Percentiles rank a stretch among this genome's conserved stretches.
Conservation (phyloP, 2,329 filamentous ascomycete species). For the Diatrype stigma region DNA sequence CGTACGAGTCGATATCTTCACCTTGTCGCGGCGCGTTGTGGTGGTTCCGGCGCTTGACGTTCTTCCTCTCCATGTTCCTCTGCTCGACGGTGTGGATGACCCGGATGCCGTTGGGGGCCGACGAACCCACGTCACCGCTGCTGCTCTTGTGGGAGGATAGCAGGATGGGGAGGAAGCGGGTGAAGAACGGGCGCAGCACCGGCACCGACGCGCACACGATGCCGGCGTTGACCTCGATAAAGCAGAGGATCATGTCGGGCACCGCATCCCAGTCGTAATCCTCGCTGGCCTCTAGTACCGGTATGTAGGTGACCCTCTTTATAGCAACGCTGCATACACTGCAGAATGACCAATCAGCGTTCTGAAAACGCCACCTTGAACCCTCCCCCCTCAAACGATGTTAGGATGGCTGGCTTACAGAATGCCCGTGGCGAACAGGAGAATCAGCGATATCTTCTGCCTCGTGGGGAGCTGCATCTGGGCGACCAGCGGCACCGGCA, state of each 20-base stretch:
- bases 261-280: slow-evolving; percentile 17
- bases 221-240: slow-evolving; percentile 13
- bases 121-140: not conserved
- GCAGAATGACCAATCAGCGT: not conserved
- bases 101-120: slow-evolving; percentile 1
- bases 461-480: slow-evolving; percentile 13
- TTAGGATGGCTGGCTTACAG: slow-evolving; percentile 6
- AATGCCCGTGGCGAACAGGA: slow-evolving; percentile 14
- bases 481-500: slow-evolving; percentile 12
- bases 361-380: not conserved
- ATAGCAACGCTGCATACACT: slow-evolving; percentile 14
- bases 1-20: slow-evolving; percentile 4
- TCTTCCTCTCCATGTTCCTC: slow-evolving; percentile 9
- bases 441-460: slow-evolving; percentile 11
- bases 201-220: slow-evolving; percentile 15
- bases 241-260: slow-evolving; percentile 17
- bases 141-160: slow-evolving; percentile 6
- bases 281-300: slow-evolving; percentile 11
- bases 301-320: slow-evolving; percentile 15
- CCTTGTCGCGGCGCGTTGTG: slow-evolving; percentile 8
- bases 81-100: slow-evolving; percentile 9
- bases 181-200: slow-evolving; percentile 13
- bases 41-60: slow-evolving; percentile 10
- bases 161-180: slow-evolving; percentile 8
- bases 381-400: too few relatives aligned